These are phyloP conservation scores for Oryza glaberrima DNA, from an alignment of 176 grass and related monocot genomes.

Conservation along the genomic window DNA sequence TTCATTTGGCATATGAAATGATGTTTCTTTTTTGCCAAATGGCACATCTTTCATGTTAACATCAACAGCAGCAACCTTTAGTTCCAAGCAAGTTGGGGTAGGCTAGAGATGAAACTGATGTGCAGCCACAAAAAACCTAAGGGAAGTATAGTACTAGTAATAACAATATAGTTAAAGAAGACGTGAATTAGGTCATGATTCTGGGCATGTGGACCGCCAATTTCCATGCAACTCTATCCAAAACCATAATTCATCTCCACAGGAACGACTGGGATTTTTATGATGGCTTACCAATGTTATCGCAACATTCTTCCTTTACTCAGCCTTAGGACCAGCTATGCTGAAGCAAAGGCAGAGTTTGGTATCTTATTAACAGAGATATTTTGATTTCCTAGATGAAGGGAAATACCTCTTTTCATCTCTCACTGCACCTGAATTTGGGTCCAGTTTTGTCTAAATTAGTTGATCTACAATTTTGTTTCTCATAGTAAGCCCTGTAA, in stretches of 20 bases:
- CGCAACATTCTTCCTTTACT: not conserved
- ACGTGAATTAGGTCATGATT: not conserved
- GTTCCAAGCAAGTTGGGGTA: not conserved
- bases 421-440: not conserved
- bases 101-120: not conserved
- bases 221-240: not conserved
- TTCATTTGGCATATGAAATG: conserved; percentile 17
- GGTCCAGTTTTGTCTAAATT: conserved; percentile 5
- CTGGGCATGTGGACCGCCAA: not conserved
- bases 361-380: conserved; percentile 9
- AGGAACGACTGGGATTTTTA: not conserved
- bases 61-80: not conserved
- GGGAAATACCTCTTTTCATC: not conserved
- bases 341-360: not conserved
- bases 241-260: not conserved
- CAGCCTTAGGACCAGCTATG: not conserved
- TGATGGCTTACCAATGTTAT: not conserved
- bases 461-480: conserved; percentile 3
- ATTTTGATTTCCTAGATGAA: conserved; percentile 33
- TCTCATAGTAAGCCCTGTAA: not conserved
- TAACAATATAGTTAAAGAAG: not conserved
- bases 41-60: not conserved
- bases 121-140: not conserved
- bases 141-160: not conserved
- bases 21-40: conserved; percentile 2